Base-by-base conservation (phyloP, 208 protist species). In the Crithidia fasciculata region DNA sequence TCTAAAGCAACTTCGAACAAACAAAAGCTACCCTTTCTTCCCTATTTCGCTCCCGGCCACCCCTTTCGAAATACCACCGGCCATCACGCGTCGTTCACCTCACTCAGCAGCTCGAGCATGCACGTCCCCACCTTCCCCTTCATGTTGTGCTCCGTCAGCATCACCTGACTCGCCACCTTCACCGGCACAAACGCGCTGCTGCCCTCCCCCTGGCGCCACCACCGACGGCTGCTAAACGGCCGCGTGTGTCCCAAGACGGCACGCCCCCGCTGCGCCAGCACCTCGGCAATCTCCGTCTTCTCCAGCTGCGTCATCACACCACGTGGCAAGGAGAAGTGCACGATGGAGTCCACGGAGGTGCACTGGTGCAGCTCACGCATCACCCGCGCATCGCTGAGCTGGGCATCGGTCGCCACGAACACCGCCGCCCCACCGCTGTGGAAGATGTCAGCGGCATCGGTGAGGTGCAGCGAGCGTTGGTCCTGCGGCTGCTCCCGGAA, bases 141-240 rank as follows among this genome's bases (percentile, higher is more conserved):
- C 72, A 85, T 72, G 72, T 91, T 80, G 53, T 87, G 77, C 74
- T 89, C 86, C n/a, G 86, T 91, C 54, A 94, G 40, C 28, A 92
- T 69, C 39, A 90, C 71, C 18, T 68, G 65, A 8, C 73, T 69
- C 47, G 69, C 12, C 15, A 81, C 70, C 67, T 80, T 82, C 50
- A n/a, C 39, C 58, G 54, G 66, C 15, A 28, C 76, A 52, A 64
- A 72, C 39, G 2, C 16, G 8, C 19, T 28, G 19, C 3, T 36
- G 58, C 36, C 16, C 37, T 2, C 16, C 43, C 44, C 5, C 40
- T 19, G n/a, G 40, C 39, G 45, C 77, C 72, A 74, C 66, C 67
- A 82, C 41, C 72, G 71, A 7, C 63, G 77, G 6, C 62, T 49
- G 52, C 54, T 59, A 18, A 71, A 74, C 13, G 45, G 76, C 56